Evolutionary conservation across 371 early-diverging fungal species (phyloP).

Genomic region (Actinomortierella wolfii): DNA sequence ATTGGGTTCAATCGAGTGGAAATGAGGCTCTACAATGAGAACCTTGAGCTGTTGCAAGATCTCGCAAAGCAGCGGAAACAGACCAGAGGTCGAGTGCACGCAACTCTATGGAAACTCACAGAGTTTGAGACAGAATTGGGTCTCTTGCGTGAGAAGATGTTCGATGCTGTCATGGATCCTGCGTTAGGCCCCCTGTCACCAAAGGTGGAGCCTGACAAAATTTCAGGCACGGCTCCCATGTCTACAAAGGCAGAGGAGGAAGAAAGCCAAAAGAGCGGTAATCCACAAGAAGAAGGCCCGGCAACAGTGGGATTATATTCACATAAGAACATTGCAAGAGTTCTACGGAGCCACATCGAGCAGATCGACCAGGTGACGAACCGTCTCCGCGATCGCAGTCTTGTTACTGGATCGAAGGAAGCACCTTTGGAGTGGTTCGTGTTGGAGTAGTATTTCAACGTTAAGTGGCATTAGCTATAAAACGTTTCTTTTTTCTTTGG

Average conservation of each 20-base stretch:
- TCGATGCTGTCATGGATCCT: conserved; percentile 9
- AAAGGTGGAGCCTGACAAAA: background rate
- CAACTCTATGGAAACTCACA: conserved; percentile 20
- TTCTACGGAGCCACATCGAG: conserved; percentile 17
- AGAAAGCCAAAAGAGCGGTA: background rate
- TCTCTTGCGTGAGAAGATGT: conserved; percentile 18
- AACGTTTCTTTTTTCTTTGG: too few relatives aligned
- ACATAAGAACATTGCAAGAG: too few relatives aligned
- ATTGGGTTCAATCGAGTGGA: conserved; percentile 22
- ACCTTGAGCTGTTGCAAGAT: conserved; percentile 9
- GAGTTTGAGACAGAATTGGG: conserved; percentile 37
- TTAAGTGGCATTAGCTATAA: too few relatives aligned
- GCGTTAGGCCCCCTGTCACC: too few relatives aligned
- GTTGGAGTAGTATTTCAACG: too few relatives aligned
- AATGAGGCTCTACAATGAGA: conserved; percentile 7
- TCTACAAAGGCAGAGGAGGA: background rate
- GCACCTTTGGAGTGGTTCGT: too few relatives aligned
- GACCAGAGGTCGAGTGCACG: conserved; percentile 23
- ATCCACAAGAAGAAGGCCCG: too few relatives aligned
- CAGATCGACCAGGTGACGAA: conserved; percentile 27
- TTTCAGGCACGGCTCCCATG: background rate
- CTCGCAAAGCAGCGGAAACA: conserved; percentile 18
- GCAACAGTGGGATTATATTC: too few relatives aligned
- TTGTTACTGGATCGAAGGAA: background rate
- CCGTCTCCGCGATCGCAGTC: conserved; percentile 21